These are phyloP conservation scores for Pseudisothecium myosuroides DNA, from an alignment of 225 moss, liverwort and hornwort genomes.

Conservation along the genomic window DNA sequence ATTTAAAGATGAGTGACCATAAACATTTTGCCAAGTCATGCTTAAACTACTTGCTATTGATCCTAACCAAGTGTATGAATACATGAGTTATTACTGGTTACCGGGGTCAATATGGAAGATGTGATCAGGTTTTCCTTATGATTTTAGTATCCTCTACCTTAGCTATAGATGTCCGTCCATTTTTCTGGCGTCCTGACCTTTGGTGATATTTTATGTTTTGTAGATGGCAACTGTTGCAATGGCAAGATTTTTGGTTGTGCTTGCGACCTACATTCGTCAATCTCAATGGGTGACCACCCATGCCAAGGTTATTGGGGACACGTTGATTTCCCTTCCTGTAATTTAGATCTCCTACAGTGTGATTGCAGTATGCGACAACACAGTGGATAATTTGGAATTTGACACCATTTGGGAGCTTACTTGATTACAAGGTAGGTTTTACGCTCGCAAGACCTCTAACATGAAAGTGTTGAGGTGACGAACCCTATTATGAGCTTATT, in stretches of 20 bases:
- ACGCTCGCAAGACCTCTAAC: not conserved
- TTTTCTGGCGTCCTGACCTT: not conserved
- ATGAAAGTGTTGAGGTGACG: not conserved
- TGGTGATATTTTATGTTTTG: not conserved
- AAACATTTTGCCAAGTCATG: not conserved
- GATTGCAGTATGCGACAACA: not conserved
- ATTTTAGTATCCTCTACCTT: not conserved
- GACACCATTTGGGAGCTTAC: not conserved
- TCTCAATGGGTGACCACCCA: constrained; percentile 32
- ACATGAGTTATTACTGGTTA: not conserved
- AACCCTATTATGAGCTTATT: not conserved
- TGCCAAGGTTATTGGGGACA: constrained; percentile 32
- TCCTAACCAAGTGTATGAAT: not conserved
- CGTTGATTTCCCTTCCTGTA: constrained; percentile 38
- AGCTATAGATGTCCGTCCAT: not conserved
- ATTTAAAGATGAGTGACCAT: not conserved
- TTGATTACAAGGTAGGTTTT: not conserved
- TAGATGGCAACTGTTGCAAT: constrained; percentile 61
- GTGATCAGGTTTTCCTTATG: not conserved
- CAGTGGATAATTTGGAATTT: not conserved
- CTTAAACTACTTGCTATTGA: not conserved
- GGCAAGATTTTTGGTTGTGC: constrained; percentile 32
- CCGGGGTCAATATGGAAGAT: not conserved
- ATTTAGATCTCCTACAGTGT: constrained; percentile 9
- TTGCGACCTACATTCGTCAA: constrained; percentile 21